Evolutionary conservation across 2,329 filamentous ascomycete species (phyloP).

Genomic region (Ceratocystiopsis brevicomis): DNA sequence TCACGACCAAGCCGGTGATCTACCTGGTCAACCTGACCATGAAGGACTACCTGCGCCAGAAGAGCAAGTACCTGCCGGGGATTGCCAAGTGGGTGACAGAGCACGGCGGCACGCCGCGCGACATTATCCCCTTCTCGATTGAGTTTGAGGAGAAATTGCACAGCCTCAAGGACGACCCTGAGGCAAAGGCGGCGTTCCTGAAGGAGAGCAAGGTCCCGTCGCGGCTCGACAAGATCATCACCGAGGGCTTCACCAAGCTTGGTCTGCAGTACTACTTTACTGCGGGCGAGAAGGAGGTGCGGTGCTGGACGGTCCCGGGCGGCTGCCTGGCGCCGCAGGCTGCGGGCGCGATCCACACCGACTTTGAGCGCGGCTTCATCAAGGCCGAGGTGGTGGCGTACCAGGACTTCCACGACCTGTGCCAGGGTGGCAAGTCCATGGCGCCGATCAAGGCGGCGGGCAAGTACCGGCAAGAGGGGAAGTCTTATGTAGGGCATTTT

Average conservation of each 20-base stretch:
- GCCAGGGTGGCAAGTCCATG: conserved; percentile 24
- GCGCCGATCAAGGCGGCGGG: conserved; percentile 25
- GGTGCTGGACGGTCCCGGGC: conserved; percentile 45
- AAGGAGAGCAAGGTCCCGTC: conserved; percentile 24
- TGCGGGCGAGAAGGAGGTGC: conserved; percentile 26
- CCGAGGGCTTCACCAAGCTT: conserved; percentile 24
- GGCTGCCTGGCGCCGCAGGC: conserved; percentile 91
- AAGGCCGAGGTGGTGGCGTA: conserved; percentile 27
- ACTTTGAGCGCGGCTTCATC: conserved; percentile 97
- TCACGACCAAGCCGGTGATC: conserved; percentile 26
- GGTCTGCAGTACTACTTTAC: conserved; percentile 27
- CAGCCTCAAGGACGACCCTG: conserved; percentile 19
- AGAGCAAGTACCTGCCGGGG: conserved; percentile 24
- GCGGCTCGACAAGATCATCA: conserved; percentile 23
- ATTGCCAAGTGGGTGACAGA: conserved; percentile 27
- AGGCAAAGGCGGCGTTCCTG: conserved; percentile 17
- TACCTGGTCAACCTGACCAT: conserved; percentile 27
- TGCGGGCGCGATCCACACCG: conserved; percentile 91
- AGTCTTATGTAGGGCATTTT: conserved; percentile 18
- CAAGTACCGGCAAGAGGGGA: conserved; percentile 26
- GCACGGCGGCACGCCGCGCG: conserved; percentile 21
- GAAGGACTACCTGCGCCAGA: conserved; percentile 27
- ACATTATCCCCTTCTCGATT: conserved; percentile 25
- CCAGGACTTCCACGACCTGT: conserved; percentile 25
- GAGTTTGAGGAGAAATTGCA: conserved; percentile 27